Percentiles rank a stretch among this genome's conserved stretches.
Conservation (phyloP, 371 early-diverging fungal genomes). For the Apophysomyces elegans region DNA sequence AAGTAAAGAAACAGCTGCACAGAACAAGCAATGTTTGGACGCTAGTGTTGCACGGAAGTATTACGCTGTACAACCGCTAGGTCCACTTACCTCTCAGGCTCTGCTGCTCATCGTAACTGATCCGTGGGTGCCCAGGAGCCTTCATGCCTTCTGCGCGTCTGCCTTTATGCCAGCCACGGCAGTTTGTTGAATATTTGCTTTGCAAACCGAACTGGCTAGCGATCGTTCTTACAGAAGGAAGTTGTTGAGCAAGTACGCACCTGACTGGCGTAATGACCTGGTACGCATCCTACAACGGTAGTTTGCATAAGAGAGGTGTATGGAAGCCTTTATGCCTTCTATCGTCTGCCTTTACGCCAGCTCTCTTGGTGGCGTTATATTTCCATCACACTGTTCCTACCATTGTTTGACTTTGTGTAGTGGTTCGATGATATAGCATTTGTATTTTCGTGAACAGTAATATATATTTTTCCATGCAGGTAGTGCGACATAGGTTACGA, state of each 20-base stretch:
- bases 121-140: slow-evolving; percentile 9
- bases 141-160: slow-evolving; percentile 11
- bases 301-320: slow-evolving; percentile 1
- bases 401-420: slow-evolving; percentile 1
- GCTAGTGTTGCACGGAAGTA: too few species aligned
- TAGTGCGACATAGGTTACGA: too few species aligned
- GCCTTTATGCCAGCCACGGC: slow-evolving; percentile 14
- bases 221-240: neutral
- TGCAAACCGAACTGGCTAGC: neutral
- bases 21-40: too few species aligned
- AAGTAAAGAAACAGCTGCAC: too few species aligned
- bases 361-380: neutral
- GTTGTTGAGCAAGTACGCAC: slow-evolving; percentile 5
- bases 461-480: neutral
- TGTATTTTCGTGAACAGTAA: slow-evolving; percentile 4
- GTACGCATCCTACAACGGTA: neutral
- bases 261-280: slow-evolving; percentile 1
- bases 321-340: slow-evolving; percentile 6
- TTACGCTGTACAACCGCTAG: too few species aligned
- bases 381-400: neutral
- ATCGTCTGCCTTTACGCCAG: slow-evolving; percentile 18
- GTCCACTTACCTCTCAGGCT: neutral
- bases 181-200: slow-evolving; percentile 5
- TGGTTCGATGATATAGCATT: neutral
- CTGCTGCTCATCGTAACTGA: slow-evolving; percentile 5